phyloP scores from a whole-genome alignment of 1,284 basidiomycete species.

The Ustilago trichophora region DNA sequence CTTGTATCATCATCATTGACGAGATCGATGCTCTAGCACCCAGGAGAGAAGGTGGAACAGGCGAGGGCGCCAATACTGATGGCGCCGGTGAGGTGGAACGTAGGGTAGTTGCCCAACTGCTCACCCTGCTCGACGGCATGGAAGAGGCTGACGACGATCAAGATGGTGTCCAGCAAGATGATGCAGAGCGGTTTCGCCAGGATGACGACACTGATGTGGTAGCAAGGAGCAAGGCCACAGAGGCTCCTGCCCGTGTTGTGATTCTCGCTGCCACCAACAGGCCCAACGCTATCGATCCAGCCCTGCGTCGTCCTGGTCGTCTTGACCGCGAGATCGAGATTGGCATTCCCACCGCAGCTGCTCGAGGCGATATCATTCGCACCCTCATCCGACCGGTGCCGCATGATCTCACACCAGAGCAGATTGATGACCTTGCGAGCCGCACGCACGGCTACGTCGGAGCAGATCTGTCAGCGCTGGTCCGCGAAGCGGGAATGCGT shows the following conservation, averaged over 20 bases:
- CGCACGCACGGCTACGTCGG: slow-evolving; percentile 96
- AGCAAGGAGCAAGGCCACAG: slow-evolving; percentile 1
- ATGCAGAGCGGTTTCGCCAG: slow-evolving; percentile 38
- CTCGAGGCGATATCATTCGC: slow-evolving; percentile 82
- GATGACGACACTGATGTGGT: slow-evolving; percentile 50
- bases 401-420: slow-evolving; percentile 73
- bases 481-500: slow-evolving; percentile 89
- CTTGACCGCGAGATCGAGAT: slow-evolving; percentile 98
- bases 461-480: slow-evolving; percentile 88
- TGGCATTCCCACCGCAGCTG: slow-evolving; percentile 86
- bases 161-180: slow-evolving; percentile 11
- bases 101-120: slow-evolving; percentile 89
- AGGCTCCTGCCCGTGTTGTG: slow-evolving; percentile 74
- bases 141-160: slow-evolving; percentile 48
- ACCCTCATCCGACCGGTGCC: slow-evolving; percentile 85
- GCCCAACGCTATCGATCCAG: slow-evolving; percentile 96
- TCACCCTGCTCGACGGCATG: slow-evolving; percentile 96
- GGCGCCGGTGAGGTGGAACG: slow-evolving; percentile 83
- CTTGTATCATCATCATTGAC: slow-evolving; percentile 87
- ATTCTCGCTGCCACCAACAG: slow-evolving; percentile 97
- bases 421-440: slow-evolving; percentile 76
- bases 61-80: slow-evolving; percentile 73
- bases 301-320: slow-evolving; percentile 88
- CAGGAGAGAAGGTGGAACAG: slow-evolving; percentile 82
- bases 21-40: slow-evolving; percentile 97